A percentile compares a stretch with the other conserved stretches of the same genome.
Evolutionary conservation across 2,329 filamentous ascomycete genomes (phyloP).

Genomic region (Clonostachys sp.): DNA sequence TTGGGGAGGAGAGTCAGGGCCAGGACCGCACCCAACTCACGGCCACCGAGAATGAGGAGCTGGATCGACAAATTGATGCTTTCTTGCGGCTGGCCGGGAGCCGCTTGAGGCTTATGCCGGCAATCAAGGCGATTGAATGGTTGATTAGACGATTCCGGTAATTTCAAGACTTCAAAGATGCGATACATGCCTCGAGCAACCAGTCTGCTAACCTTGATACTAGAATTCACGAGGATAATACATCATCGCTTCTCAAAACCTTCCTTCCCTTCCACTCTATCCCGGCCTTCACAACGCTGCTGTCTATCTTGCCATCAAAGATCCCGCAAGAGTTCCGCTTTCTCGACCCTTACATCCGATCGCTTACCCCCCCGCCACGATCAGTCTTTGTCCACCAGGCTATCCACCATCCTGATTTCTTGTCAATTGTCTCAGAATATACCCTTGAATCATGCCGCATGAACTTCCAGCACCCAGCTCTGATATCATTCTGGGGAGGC

Average conservation of each 20-base stretch:
- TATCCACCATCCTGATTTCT: constrained; percentile 71
- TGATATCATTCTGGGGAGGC: constrained; percentile 89
- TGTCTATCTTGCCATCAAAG: constrained; percentile 78
- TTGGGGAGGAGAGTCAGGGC: constrained; percentile 87
- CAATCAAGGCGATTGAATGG: constrained; percentile 92
- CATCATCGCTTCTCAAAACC: constrained; percentile 68
- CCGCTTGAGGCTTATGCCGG: constrained; percentile 76
- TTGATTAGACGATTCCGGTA: constrained; percentile 85
- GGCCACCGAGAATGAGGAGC: constrained; percentile 71
- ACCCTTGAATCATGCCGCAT: constrained; percentile 69
- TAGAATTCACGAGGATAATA: constrained; percentile 91
- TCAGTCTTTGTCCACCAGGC: constrained; percentile 81
- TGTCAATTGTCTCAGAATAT: constrained; percentile 73
- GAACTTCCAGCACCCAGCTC: constrained; percentile 68
- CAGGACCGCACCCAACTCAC: constrained; percentile 87
- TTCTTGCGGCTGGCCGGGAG: constrained; percentile 79
- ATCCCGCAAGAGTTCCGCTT: constrained; percentile 77
- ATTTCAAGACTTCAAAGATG: constrained; percentile 11
- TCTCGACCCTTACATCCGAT: constrained; percentile 79
- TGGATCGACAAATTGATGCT: constrained; percentile 72
- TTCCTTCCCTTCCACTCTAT: constrained; percentile 92
- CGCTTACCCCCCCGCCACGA: constrained; percentile 70
- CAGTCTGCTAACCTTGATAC: not conserved
- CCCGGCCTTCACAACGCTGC: constrained; percentile 76
- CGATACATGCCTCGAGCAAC: constrained; percentile 4